Conservation (phyloP, 176 grass and related monocot species). For the sorghum (Sorghum bicolor) region DNA sequence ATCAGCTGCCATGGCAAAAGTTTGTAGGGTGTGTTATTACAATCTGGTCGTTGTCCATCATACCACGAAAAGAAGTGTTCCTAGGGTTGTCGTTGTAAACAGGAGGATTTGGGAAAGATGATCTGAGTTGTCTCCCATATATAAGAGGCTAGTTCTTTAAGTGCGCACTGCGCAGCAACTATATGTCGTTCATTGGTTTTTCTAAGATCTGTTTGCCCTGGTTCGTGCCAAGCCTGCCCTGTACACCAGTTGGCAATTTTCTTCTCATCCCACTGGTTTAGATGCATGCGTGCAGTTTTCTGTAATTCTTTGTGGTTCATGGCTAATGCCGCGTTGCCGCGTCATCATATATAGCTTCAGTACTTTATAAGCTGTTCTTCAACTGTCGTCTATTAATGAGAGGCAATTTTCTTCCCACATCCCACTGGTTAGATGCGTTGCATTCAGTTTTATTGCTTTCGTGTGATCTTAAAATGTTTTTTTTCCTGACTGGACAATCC, state of each 20-base stretch:
- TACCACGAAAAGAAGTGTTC: slow-evolving; percentile 30
- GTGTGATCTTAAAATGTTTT: background rate
- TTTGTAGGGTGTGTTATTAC: slow-evolving; percentile 28
- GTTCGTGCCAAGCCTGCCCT: background rate
- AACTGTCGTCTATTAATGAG: background rate
- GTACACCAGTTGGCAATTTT: background rate
- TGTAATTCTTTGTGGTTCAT: background rate
- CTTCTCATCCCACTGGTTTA: background rate
- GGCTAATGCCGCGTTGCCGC: background rate
- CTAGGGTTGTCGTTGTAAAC: slow-evolving; percentile 30
- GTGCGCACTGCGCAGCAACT: slow-evolving; percentile 22
- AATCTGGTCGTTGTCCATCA: slow-evolving; percentile 29
- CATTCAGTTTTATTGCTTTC: too few species aligned
- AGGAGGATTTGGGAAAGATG: slow-evolving; percentile 31
- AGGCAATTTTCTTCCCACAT: too few species aligned
- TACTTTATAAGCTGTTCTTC: background rate
- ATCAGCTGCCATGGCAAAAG: slow-evolving; percentile 30
- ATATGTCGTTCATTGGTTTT: background rate
- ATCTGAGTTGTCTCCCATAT: slow-evolving; percentile 21
- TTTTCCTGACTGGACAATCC: background rate
- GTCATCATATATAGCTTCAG: background rate
- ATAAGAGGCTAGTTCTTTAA: slow-evolving; percentile 15
- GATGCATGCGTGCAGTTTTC: slow-evolving; percentile 1
- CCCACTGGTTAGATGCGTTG: too few species aligned
- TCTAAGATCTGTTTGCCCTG: background rate